Evolutionary conservation across 2,329 filamentous ascomycete species (phyloP).

Genomic region (Metarhizium album): DNA sequence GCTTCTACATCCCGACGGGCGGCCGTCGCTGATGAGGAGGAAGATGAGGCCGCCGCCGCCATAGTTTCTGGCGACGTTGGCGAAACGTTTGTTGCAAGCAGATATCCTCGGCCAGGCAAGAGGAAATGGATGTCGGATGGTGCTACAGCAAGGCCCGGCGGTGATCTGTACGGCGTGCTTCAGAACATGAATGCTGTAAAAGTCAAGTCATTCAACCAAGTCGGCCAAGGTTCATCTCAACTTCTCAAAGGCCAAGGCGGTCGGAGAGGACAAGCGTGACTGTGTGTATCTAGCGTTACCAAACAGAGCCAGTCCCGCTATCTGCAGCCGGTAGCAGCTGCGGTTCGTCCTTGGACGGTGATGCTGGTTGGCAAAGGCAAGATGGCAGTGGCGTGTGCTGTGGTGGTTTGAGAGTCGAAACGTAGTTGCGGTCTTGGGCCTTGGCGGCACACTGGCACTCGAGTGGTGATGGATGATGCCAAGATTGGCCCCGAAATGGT

Average conservation of each 20-base stretch:
- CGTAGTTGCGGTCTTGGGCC: no score
- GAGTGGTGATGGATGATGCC: no score
- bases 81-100: background rate
- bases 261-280: background rate
- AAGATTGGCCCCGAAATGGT: no score
- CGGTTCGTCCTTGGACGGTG: no score
- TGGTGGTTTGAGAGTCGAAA: no score
- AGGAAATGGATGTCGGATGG: background rate
- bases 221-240: background rate
- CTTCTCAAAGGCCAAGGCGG: background rate
- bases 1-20: slow-evolving; percentile 33
- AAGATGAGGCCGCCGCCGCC: slow-evolving; percentile 4
- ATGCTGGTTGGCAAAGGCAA: no score
- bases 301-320: no score
- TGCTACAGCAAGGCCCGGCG: background rate
- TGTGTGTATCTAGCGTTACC: no score
- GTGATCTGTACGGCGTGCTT: background rate
- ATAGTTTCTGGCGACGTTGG: background rate
- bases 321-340: no score
- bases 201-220: background rate
- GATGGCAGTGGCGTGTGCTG: no score
- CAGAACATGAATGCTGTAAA: background rate
- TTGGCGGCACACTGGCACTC: no score
- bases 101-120: background rate
- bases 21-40: slow-evolving; percentile 12